Evolutionary conservation across 73 alveolate genomes (phyloP).

Genomic region (Blepharisma japonicum): DNA sequence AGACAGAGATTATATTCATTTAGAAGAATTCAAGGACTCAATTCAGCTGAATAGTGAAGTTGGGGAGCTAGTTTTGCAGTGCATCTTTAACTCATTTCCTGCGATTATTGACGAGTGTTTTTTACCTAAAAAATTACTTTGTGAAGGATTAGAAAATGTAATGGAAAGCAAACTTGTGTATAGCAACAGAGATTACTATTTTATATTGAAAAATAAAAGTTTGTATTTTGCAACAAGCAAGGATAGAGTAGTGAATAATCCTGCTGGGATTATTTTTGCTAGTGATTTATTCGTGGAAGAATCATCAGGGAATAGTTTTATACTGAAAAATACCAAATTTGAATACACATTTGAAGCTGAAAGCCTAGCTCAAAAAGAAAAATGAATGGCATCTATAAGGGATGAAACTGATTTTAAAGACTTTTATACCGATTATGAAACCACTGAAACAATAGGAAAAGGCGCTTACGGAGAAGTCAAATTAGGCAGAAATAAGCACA

Average conservation of each 20-base stretch:
- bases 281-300: conserved; percentile 7
- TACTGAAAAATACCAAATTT: background rate
- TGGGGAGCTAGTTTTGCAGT: background rate
- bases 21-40: background rate
- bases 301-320: background rate
- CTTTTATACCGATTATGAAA: conserved; percentile 15
- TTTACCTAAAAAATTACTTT: background rate
- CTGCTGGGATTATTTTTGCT: background rate
- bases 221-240: background rate
- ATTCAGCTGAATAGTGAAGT: background rate
- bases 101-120: background rate
- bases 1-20: background rate
- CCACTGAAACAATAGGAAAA: conserved; percentile 46
- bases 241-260: background rate
- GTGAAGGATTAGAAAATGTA: too few relatives aligned
- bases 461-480: conserved; percentile 28
- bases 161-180: background rate
- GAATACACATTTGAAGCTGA: background rate
- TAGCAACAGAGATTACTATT: background rate
- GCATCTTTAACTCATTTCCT: background rate
- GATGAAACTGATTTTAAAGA: background rate
- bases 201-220: background rate
- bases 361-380: background rate
- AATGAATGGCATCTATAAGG: background rate
- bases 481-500: background rate